Percentiles rank a stretch among this genome's conserved stretches.
These are phyloP conservation scores for Microsporum ferrugineum DNA, from an alignment of 2,329 filamentous ascomycete species.

Conservation along the genomic window DNA sequence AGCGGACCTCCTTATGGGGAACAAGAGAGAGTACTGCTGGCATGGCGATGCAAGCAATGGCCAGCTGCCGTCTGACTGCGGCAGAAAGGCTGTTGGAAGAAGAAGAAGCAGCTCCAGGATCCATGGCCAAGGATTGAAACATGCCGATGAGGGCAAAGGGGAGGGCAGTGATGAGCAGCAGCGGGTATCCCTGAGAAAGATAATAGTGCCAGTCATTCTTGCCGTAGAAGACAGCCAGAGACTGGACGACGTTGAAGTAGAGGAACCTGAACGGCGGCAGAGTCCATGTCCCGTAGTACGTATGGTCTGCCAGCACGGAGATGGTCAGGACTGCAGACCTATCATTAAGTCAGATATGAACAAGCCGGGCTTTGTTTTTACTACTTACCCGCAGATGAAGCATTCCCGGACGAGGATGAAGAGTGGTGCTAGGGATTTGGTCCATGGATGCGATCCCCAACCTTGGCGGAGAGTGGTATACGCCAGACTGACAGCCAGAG, in stretches of 20 bases:
- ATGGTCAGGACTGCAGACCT: constrained; percentile 44
- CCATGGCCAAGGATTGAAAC: constrained; percentile 41
- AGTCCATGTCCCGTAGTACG: constrained; percentile 76
- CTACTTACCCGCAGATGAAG: constrained; percentile 44
- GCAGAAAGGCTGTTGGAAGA: not conserved
- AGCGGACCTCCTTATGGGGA: constrained; percentile 92
- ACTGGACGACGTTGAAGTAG: constrained; percentile 80
- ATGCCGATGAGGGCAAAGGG: constrained; percentile 62
- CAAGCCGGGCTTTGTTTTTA: not conserved
- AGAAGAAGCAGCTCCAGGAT: constrained; percentile 25
- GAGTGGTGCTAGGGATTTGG: constrained; percentile 21
- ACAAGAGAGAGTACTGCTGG: constrained; percentile 59
- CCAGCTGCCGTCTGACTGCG: constrained; percentile 43
- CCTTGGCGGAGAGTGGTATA: constrained; percentile 18
- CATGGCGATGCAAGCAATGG: constrained; percentile 49
- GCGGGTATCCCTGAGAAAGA: constrained; percentile 73
- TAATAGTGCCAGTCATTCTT: constrained; percentile 89
- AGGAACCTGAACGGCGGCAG: constrained; percentile 81
- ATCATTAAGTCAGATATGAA: not conserved
- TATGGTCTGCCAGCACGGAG: constrained; percentile 57
- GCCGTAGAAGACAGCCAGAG: constrained; percentile 85
- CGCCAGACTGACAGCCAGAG: constrained; percentile 48
- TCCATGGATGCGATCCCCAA: not conserved
- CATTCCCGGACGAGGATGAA: constrained; percentile 50
- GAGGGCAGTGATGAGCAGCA: constrained; percentile 71